Evolutionary conservation across 176 grass and related monocot genomes (phyloP).

Genomic region (Triticum timopheevii): DNA sequence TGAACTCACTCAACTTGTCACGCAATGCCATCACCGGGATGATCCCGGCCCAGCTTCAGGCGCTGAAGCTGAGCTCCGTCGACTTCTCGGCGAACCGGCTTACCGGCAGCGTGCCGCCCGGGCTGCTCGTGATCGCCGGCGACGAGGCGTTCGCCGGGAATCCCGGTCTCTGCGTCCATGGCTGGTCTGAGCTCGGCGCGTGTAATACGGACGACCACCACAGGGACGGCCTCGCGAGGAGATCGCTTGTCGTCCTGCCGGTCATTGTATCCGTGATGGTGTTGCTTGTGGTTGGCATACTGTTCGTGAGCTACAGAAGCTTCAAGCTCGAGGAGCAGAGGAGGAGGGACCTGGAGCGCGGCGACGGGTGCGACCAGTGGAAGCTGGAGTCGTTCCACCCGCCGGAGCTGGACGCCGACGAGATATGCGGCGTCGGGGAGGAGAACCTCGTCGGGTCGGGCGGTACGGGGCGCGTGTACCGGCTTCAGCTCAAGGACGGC

Average conservation of each 20-base stretch:
- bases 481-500: conserved; percentile 53
- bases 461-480: conserved; percentile 77
- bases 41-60: conserved; percentile 58
- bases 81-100: conserved; percentile 80
- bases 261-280: conserved; percentile 43
- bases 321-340: conserved; percentile 62
- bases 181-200: conserved; percentile 35
- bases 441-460: conserved; percentile 73
- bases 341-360: conserved; percentile 45
- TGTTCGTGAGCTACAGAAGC: conserved; percentile 64
- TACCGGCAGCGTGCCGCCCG: conserved; percentile 57
- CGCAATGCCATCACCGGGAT: conserved; percentile 50
- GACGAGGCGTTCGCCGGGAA: conserved; percentile 53
- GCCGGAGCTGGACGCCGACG: conserved; percentile 65
- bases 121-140: conserved; percentile 54
- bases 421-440: conserved; percentile 62
- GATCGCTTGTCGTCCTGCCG: conserved; percentile 31
- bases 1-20: conserved; percentile 76
- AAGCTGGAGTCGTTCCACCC: conserved; percentile 90
- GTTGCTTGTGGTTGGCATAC: conserved; percentile 54
- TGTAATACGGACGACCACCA: conserved; percentile 42
- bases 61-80: conserved; percentile 69
- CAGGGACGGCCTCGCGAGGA: conserved; percentile 32
- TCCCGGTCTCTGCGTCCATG: conserved; percentile 54
- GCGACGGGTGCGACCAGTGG: conserved; percentile 45